Conservation (phyloP, 345 rosid genomes). For the Leavenworthia alabamica region DNA sequence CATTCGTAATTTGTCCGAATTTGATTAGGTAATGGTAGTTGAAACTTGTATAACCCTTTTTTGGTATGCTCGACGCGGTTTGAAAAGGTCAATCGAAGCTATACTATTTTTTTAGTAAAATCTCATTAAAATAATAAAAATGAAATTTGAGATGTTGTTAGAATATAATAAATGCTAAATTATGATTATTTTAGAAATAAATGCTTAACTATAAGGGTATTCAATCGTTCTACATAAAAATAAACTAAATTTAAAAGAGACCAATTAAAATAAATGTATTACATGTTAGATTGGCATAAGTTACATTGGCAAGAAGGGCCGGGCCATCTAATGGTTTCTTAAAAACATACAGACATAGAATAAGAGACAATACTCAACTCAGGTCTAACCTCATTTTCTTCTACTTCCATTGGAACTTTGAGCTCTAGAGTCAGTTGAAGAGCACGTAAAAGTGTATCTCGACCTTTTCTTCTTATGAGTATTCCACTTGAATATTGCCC, state of each 20-base stretch:
- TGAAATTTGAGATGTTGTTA: not conserved
- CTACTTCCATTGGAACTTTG: conserved; percentile 57
- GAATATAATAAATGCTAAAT: not conserved
- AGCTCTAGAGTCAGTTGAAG: conserved; percentile 73
- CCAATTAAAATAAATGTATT: too few species aligned
- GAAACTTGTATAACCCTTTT: not conserved
- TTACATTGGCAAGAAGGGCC: conserved; percentile 16
- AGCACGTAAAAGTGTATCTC: conserved; percentile 47
- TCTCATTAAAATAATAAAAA: not conserved
- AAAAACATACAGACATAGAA: conserved; percentile 3
- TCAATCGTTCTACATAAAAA: too few species aligned
- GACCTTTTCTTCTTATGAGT: conserved; percentile 85
- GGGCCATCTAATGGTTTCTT: conserved; percentile 10
- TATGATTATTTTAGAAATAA: not conserved
- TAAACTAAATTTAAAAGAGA: too few species aligned
- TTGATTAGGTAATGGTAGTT: not conserved
- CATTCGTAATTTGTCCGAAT: too few species aligned
- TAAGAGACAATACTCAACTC: conserved; percentile 16
- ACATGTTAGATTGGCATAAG: conserved; percentile 9
- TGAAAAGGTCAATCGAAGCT: too few species aligned
- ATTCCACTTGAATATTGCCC: conserved; percentile 60
- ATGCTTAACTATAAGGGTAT: not conserved
- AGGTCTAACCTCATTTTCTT: conserved; percentile 4
- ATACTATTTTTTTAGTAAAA: too few species aligned
- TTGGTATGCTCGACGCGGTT: not conserved